phyloP scores from a whole-genome alignment of 1,284 basidiomycete species.

The Apiotrichum montevideense region DNA sequence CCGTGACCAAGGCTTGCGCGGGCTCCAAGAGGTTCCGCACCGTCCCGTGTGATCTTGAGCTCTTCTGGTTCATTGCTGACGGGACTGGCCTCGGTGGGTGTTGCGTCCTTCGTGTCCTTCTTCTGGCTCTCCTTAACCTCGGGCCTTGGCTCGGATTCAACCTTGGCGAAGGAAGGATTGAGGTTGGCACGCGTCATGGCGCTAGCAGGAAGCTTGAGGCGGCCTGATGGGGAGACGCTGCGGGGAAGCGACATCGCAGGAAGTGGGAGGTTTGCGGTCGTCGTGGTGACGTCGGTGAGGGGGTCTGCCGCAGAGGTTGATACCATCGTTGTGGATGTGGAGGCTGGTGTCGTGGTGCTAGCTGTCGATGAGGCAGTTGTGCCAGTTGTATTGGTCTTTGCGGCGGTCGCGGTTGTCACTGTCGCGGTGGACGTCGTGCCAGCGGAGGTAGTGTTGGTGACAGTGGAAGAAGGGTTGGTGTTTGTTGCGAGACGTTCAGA shows the following conservation, averaged over 20 bases:
- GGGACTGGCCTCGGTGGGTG: background rate
- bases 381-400: background rate
- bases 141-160: background rate
- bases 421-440: background rate
- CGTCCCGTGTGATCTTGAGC: too few relatives aligned
- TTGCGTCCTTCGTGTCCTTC: background rate
- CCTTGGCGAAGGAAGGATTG: background rate
- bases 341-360: too few relatives aligned
- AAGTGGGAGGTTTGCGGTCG: conserved; percentile 38
- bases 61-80: too few relatives aligned
- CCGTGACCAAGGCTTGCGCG: conserved; percentile 5
- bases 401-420: background rate
- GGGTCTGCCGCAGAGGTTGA: conserved; percentile 36
- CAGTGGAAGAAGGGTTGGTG: conserved; percentile 36
- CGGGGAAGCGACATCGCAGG: conserved; percentile 28
- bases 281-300: conserved; percentile 45
- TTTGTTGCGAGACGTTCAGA: conserved; percentile 22
- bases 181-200: conserved; percentile 52
- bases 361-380: background rate
- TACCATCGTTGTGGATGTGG: too few relatives aligned
- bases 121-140: background rate
- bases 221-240: conserved; percentile 49
- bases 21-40: background rate
- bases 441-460: conserved; percentile 4
- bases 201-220: conserved; percentile 56